Base-by-base conservation (phyloP, 257 asterid species). In the Gentiana straminea region DNA sequence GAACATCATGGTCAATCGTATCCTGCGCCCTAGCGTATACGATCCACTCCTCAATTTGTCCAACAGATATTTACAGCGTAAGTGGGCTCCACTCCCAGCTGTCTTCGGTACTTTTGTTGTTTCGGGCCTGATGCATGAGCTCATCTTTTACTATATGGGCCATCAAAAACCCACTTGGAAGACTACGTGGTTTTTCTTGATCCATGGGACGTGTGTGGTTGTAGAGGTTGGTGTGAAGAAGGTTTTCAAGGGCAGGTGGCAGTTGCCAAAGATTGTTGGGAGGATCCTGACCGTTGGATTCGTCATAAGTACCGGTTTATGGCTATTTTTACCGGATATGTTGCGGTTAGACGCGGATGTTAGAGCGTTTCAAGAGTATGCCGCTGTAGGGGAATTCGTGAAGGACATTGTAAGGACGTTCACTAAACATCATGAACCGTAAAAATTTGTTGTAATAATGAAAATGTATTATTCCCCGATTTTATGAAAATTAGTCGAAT, bases 41-140 rank as follows among this genome's bases (percentile, higher is more conserved):
- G 46, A 60, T n/a, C 74, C 74, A 4, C 57, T 75, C 0, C 5
- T 66, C 54, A 7, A 49, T 2, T 3, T 58, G 4, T 52, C 49
- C 1, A 10, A 49, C 0, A 34, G 8, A 3, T 7, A 66, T n/a
- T 37, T 45, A 55, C 69, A 64, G 49, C 65, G 71, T 6, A 57
- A 62, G 33, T 70, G 74, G 80, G 80, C 80, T 48, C 60, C 68
- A 0, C 2, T 70, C 1, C 69, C 74, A 52, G 44, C 44, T 39
- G 7, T 39, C 2, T 39, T 39, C 8, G 4, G 7, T 1, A 8
- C 44, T 39, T 79, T 82, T 51, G 4, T 79, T 38, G 84, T 75
- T 0, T 82, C 91, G 1, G 91, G 86, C 3, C 39, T 82, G 38
- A 79, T 79, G 91, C 86, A 82, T 15, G 91, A 82, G 58, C 66